Conservation (phyloP, 305 asterid genomes). For the Andrographis paniculata region DNA sequence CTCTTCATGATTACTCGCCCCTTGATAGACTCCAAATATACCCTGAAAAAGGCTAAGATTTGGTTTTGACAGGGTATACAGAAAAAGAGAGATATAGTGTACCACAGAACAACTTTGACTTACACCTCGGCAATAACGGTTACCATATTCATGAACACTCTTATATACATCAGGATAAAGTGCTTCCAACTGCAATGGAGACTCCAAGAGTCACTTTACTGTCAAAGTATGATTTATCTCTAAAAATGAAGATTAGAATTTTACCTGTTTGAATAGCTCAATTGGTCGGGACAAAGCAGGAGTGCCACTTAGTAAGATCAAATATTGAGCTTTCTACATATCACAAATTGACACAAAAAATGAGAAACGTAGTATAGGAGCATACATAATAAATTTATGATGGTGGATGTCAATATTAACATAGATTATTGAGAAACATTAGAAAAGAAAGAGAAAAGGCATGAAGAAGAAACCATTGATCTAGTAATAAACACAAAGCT, state of each 20-base stretch:
- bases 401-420: slow-evolving; percentile 10
- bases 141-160: slow-evolving; percentile 83
- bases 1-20: slow-evolving; percentile 98
- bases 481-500: neutral
- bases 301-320: slow-evolving; percentile 91
- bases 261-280: slow-evolving; percentile 90
- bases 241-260: slow-evolving; percentile 4
- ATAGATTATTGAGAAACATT: slow-evolving; percentile 12
- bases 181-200: slow-evolving; percentile 75
- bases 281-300: slow-evolving; percentile 97
- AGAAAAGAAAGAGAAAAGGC: slow-evolving; percentile 1
- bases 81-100: slow-evolving; percentile 10
- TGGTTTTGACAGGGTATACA: slow-evolving; percentile 15
- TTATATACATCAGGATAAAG: slow-evolving; percentile 81
- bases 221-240: slow-evolving; percentile 7
- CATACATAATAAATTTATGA: slow-evolving; percentile 10
- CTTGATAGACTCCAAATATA: slow-evolving; percentile 83
- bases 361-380: slow-evolving; percentile 10
- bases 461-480: neutral
- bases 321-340: slow-evolving; percentile 73
- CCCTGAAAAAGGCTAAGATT: slow-evolving; percentile 40
- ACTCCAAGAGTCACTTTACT: slow-evolving; percentile 23
- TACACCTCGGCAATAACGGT: slow-evolving; percentile 99
- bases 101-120: slow-evolving; percentile 33
- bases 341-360: slow-evolving; percentile 20